Base-by-base conservation (phyloP, 2,329 filamentous ascomycete species). In the Ophiostoma sp. region DNA sequence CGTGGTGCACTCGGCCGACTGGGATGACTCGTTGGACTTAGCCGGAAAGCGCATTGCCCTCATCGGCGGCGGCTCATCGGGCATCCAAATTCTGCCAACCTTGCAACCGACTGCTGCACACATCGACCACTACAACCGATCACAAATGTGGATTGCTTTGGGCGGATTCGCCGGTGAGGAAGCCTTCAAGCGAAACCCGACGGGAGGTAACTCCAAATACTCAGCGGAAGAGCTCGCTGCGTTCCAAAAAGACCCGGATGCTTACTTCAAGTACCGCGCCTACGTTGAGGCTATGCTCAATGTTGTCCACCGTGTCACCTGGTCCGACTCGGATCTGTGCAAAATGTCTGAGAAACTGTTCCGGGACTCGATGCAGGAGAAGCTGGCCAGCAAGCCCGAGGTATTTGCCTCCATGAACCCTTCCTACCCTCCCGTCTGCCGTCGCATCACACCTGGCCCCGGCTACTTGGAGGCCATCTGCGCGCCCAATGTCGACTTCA, bases 181-280 rank as follows among this genome's bases (percentile, higher is more conserved):
- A 19, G 71, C 71, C 0, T 57, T 72, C 22, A 72, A 72, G 63
- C 45, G 71, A 3, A 69, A 69, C 25, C 71, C 71, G 2, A 31
- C n/a, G 1, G 71, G 71, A 1, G 48, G 63, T 11, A 72, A 72
- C 48, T 72, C 63, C 57, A 48, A 22, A 63, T 71, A 64, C 57
- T 77, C 80, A 1, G 76, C 84, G 17, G 85, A 88, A 31, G 83
- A 89, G 68, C 81, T 84, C 3, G 83, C 86, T 12, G 75, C 75
- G 0, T 83, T 85, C 0, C 87, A 87, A 73, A 83, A 87, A 50
- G 75, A 90, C 75, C 87, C 89, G 0, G 80, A 85, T 12, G 84
- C 80, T 19, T 90, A 90, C 76, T 79, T 88, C 1, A 78, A 80
- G 11, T 88, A 87, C 76, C 82, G 86, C 39, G 86, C 84, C 73